Evolutionary conservation across 305 asterid genomes (phyloP).

Genomic region (Fraxinus xanthoxyloides): DNA sequence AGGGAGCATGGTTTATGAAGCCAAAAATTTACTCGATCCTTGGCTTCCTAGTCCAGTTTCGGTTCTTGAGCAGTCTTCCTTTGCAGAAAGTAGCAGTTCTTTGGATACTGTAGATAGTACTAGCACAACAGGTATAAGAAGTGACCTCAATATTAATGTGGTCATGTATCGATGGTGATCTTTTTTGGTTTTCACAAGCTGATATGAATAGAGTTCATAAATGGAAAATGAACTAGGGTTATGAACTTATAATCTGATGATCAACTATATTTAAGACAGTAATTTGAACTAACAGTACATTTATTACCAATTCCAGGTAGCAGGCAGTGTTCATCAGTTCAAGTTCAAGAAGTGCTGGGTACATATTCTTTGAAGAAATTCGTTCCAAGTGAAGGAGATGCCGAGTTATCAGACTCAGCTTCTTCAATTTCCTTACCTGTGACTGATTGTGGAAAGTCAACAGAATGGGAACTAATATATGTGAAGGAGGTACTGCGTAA

Average conservation of each 20-base stretch:
- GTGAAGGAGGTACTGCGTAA: not conserved
- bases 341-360: slow-evolving; percentile 52
- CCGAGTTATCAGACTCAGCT: slow-evolving; percentile 82
- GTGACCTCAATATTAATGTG: not conserved
- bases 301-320: slow-evolving; percentile 45
- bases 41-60: slow-evolving; percentile 54
- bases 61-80: slow-evolving; percentile 47
- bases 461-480: slow-evolving; percentile 12
- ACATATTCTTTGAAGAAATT: slow-evolving; percentile 29
- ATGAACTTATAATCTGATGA: not conserved
- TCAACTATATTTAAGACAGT: not conserved
- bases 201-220: not conserved
- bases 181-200: not conserved
- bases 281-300: slow-evolving; percentile 6
- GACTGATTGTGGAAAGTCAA: not conserved
- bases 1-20: slow-evolving; percentile 21
- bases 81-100: slow-evolving; percentile 52
- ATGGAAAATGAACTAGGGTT: not conserved
- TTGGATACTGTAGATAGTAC: slow-evolving; percentile 46
- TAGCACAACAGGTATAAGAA: slow-evolving; percentile 39
- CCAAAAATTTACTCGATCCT: slow-evolving; percentile 30
- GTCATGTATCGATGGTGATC: not conserved
- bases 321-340: slow-evolving; percentile 56
- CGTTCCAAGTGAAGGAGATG: slow-evolving; percentile 41
- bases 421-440: slow-evolving; percentile 28